Base-by-base conservation (phyloP, 345 rosid species). In the Bruguiera parviflora region DNA sequence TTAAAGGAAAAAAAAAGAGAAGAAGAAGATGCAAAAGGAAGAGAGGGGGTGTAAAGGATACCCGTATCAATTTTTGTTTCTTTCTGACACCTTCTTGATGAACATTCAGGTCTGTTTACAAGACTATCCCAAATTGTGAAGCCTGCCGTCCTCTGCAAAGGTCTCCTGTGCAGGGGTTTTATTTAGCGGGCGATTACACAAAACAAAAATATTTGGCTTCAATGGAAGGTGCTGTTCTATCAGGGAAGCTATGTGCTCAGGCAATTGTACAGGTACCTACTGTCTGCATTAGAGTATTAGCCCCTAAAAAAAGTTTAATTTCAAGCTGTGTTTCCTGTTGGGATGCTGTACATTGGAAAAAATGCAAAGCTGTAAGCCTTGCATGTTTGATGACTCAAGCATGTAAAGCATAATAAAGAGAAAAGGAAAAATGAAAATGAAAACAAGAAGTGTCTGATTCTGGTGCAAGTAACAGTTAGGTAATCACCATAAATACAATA, bases 131-230 rank as follows among this genome's bases (percentile, higher is more conserved):
- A 65, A 70, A 85, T 69, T 89, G 96, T 67, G 99, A 95, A 82
- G 96, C 97, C 39, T 88, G 91, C 71, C 96, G 96, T 10, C 99
- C 99, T 27, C 68, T 87, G 64, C 97, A 95, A 73, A 89, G 92
- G 84, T 92, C 99, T 63, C 96, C 96, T 3, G 67, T 95, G 43
- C 72, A 88, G 70, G 96, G 96, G 28, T 95, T 91, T 82, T 95
- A 95, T 80, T 73, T 88, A 75, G 89, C 97, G 51, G 97, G 97
- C 64, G 97, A 95, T 61, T 92, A 92, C 82, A 95, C 99, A 51
- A 91, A 91, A 77, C 97, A 91, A 69, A 95, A 95, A 82, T 95
- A 95, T 81, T 71, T 95, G 81, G 96, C 99, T 77, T 95, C 97
- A 22, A 95, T 95, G 96, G 97, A 95, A 81, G 99, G 97, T 5